Conservation (phyloP, 164 flowering plant genomes). For the Piper longum region DNA sequence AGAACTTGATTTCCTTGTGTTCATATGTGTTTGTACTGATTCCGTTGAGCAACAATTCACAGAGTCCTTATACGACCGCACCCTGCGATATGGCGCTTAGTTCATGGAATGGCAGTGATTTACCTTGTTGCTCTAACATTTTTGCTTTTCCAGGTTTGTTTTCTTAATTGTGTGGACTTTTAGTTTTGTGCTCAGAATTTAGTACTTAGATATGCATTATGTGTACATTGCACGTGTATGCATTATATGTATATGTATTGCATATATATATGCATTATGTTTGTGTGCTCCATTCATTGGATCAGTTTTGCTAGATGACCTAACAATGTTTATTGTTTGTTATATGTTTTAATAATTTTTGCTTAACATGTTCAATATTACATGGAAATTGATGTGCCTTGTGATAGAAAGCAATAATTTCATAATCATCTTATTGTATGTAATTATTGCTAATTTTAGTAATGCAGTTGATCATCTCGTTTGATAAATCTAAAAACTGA, state of each 20-base stretch:
- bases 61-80: slow-evolving; percentile 94
- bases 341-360: too few relatives aligned
- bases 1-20: neutral
- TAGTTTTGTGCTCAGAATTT: too few relatives aligned
- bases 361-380: too few relatives aligned
- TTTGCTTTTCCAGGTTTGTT: slow-evolving; percentile 90
- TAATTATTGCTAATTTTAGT: neutral
- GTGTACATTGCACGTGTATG: too few relatives aligned
- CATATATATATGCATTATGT: neutral
- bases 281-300: neutral
- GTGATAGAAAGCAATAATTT: neutral
- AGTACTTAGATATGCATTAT: too few relatives aligned
- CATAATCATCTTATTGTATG: neutral
- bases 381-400: too few relatives aligned
- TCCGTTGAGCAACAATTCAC: slow-evolving; percentile 4
- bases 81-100: slow-evolving; percentile 97
- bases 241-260: neutral
- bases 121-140: slow-evolving; percentile 93
- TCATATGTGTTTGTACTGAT: neutral
- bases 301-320: neutral
- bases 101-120: slow-evolving; percentile 95
- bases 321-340: neutral
- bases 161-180: neutral
- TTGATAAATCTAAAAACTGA: neutral
- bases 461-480: neutral